phyloP scores from a whole-genome alignment of 2,329 filamentous ascomycete genomes.

The Elsinoe batatas region DNA sequence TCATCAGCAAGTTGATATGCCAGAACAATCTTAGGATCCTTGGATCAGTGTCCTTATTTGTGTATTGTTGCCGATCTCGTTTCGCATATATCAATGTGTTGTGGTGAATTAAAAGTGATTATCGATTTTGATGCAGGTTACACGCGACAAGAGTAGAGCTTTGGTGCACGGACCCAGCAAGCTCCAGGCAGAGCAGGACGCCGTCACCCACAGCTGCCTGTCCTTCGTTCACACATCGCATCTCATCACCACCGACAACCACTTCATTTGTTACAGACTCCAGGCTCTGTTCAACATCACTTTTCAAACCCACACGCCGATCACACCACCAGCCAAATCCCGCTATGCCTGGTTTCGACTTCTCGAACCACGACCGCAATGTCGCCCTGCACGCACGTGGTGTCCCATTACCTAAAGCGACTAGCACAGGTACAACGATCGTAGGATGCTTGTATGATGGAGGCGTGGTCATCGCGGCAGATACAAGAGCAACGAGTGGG shows the following conservation, averaged over 20 bases:
- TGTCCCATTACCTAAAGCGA: constrained; percentile 91
- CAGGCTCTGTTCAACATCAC: not conserved
- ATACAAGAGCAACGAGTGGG: constrained; percentile 92
- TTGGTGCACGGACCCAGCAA: not conserved
- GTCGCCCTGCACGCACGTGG: constrained; percentile 87
- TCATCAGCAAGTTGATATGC: not conserved
- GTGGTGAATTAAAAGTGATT: not conserved
- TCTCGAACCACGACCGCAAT: constrained; percentile 99
- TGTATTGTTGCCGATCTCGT: not conserved
- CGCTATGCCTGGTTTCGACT: constrained; percentile 91
- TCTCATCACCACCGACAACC: not conserved
- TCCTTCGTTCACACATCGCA: not conserved
- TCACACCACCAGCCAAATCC: not conserved
- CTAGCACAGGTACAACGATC: constrained; percentile 97
- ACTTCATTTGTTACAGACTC: not conserved
- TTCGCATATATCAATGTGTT: not conserved
- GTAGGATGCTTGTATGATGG: constrained; percentile 95
- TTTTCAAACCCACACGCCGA: not conserved
- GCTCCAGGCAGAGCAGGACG: constrained; percentile 4
- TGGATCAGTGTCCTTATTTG: not conserved
- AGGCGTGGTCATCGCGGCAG: constrained; percentile 95
- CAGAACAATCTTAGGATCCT: not conserved
- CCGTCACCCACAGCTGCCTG: constrained; percentile 3
- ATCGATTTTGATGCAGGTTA: not conserved
- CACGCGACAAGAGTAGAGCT: constrained; percentile 5